These are phyloP conservation scores for Lentinula boryana DNA, from an alignment of 768 basidiomycete genomes.

Conservation along the genomic window DNA sequence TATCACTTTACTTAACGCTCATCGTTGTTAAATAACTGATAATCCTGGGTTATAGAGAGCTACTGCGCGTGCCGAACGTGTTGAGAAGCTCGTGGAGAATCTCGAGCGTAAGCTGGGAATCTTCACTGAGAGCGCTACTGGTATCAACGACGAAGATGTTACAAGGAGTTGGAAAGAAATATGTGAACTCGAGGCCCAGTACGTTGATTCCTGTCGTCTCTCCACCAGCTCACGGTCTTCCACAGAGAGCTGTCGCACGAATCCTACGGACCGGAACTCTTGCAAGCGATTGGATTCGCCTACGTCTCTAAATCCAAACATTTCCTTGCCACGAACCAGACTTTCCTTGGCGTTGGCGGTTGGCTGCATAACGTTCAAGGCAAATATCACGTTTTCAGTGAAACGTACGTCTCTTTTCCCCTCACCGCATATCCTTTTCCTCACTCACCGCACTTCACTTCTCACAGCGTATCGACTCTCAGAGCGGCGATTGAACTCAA, in stretches of 20 bases:
- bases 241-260: conserved; percentile 75
- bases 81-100: conserved; percentile 71
- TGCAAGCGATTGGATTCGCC: conserved; percentile 83
- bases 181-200: conserved; percentile 80
- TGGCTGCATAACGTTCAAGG: conserved; percentile 92
- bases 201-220: conserved; percentile 22
- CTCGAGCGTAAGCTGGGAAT: conserved; percentile 80
- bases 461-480: conserved; percentile 68
- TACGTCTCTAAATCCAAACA: conserved; percentile 82
- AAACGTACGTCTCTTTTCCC: conserved; percentile 59
- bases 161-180: conserved; percentile 70
- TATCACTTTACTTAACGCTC: conserved; percentile 1
- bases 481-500: conserved; percentile 87
- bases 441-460: background rate
- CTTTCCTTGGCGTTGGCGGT: conserved; percentile 79
- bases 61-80: conserved; percentile 68
- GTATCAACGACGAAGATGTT: conserved; percentile 65
- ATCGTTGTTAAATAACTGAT: background rate
- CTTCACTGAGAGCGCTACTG: conserved; percentile 78
- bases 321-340: conserved; percentile 66
- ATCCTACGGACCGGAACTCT: conserved; percentile 81
- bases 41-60: conserved; percentile 50
- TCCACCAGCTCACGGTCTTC: background rate
- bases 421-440: background rate
- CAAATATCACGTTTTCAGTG: conserved; percentile 90